Evolutionary conservation across 1,284 basidiomycete genomes (phyloP), one percentile per base, ranked within the genome.

Genomic region (Phenoliferia sp.): DNA sequence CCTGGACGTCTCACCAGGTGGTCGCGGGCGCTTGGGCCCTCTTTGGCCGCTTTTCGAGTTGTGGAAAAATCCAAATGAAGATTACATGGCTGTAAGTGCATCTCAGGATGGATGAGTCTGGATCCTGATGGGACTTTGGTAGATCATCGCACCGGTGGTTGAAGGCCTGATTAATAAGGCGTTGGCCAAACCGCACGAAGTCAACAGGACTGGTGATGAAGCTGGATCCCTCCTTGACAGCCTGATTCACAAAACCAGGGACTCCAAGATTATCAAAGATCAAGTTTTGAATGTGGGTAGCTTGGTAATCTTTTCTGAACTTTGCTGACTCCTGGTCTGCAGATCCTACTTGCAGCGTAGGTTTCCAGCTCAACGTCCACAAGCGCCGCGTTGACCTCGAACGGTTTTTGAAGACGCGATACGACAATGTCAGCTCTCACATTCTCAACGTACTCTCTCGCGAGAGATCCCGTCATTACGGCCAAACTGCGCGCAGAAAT

Each of bases 281-380:
- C 87, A 89, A 71, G 77, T 89, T 9, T 79, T 90, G n/a, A 90
- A 85, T 74, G 85, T 90, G 39, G 52, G 60, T n/a, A n/a, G n/a
- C n/a, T 29, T 9, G 3, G 3, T 7, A 22, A 59, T 34, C 57
- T 39, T 3, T 15, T 32, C 22, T 19, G 17, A 76, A 79, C 10
- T 79, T 90, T 35, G 88, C 88, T 19, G 84, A 87, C 19, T 54
- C 15, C 39, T 34, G 28, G 33, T n/a, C n/a, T n/a, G 15, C 60
- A 61, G 60, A 62, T 62, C 5, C 59, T 61, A 34, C 52, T 66
- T 62, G 61, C 44, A 2, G 63, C 62, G 7, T 32, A 16, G 16
- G 22, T 32, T 19, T 35, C 33, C 62, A 12, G 57, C 61, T 70
- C 10, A 66, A 64, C n/a, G 29, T 62, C 60, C 52, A 36, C 34